phyloP scores from a whole-genome alignment of 768 basidiomycete species.

The Chalciporus pseudorubinellus region DNA sequence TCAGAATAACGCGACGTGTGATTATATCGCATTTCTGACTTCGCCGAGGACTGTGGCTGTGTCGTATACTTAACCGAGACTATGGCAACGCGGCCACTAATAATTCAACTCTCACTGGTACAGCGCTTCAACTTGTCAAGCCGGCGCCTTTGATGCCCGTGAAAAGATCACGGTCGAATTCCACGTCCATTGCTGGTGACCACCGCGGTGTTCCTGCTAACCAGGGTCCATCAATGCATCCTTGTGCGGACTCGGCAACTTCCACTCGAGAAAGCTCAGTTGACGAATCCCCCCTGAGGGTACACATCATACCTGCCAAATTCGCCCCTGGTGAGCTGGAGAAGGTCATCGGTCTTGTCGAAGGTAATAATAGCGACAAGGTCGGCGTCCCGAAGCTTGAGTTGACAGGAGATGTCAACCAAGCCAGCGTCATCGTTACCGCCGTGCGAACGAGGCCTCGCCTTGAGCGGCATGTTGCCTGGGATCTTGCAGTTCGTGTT shows the following conservation, averaged over 20 bases:
- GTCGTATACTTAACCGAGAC: too few species aligned
- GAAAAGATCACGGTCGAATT: constrained; percentile 13
- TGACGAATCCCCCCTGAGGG: constrained; percentile 10
- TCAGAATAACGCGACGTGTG: too few species aligned
- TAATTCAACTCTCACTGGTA: too few species aligned
- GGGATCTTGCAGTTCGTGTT: constrained; percentile 60
- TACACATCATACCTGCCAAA: constrained; percentile 36
- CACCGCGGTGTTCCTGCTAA: not conserved
- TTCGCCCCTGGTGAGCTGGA: constrained; percentile 20
- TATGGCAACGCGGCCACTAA: too few species aligned
- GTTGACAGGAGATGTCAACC: constrained; percentile 39
- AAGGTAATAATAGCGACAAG: not conserved
- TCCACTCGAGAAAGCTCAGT: constrained; percentile 1
- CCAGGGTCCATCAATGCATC: constrained; percentile 13
- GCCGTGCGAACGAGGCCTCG: constrained; percentile 63
- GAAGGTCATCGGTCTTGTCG: constrained; percentile 27
- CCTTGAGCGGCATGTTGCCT: constrained; percentile 65
- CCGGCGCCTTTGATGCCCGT: constrained; percentile 6
- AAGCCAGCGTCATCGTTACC: constrained; percentile 68
- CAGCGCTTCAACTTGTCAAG: too few species aligned
- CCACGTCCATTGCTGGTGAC: not conserved
- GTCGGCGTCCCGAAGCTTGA: constrained; percentile 23
- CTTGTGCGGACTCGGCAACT: not conserved
- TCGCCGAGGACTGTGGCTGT: too few species aligned
- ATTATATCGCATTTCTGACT: too few species aligned